Evolutionary conservation across 2,329 filamentous ascomycete species (phyloP).

Genomic region (Raffaelea albimanens): DNA sequence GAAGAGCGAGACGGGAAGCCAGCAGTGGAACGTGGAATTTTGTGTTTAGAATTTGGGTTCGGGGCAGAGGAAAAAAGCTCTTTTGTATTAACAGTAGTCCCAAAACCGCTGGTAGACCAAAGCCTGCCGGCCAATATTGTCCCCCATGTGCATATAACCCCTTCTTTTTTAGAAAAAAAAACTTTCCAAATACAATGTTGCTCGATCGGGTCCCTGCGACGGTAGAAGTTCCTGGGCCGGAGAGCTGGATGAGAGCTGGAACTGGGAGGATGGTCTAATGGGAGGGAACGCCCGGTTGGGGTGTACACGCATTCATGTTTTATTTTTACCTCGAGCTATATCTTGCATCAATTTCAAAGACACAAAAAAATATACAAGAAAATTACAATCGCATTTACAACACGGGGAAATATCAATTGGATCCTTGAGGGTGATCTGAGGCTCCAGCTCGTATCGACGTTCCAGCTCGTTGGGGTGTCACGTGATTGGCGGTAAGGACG

Average conservation of each 20-base stretch:
- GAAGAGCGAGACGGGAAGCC: not conserved
- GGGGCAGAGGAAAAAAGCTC: not conserved
- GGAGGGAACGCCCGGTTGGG: not conserved
- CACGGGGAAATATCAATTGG: no score
- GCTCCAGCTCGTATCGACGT: no score
- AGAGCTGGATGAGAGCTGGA: not conserved
- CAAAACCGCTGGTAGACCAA: not conserved
- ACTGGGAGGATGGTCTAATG: not conserved
- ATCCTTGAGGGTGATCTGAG: no score
- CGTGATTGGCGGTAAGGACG: not conserved
- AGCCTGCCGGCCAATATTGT: conserved; percentile 11
- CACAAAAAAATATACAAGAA: no score
- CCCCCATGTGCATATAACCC: conserved; percentile 36
- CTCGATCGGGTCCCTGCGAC: no score
- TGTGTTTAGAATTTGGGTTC: conserved; percentile 3
- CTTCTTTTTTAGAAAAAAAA: conserved; percentile 23
- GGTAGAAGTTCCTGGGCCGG: no score
- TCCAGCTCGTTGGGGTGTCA: no score
- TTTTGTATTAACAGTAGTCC: conserved; percentile 12
- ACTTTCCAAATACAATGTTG: not conserved
- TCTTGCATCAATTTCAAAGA: no score
- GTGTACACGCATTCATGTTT: no score
- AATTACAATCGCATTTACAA: no score
- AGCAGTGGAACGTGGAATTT: not conserved
- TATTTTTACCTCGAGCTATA: no score